phyloP scores from a whole-genome alignment of 148 eudicot species.

The Fagopyrum esculentum region DNA sequence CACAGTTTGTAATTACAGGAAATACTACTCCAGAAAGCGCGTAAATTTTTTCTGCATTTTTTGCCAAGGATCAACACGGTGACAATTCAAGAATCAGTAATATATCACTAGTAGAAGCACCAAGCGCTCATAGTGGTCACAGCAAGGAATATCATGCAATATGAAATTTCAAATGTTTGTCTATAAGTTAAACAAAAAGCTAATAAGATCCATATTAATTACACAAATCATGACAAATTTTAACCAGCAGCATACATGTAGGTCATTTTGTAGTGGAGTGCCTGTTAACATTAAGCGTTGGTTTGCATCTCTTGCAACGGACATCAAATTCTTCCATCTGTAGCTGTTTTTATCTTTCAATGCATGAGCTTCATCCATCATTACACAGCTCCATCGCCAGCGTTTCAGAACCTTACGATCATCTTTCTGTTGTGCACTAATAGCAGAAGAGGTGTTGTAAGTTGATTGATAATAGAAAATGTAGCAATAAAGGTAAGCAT shows the following conservation, averaged over 20 bases:
- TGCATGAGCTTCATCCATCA: conserved; percentile 99
- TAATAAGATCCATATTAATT: conserved; percentile 1
- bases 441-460: conserved; percentile 30
- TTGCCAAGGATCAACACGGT: background rate
- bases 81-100: background rate
- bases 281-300: conserved; percentile 98
- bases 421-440: conserved; percentile 96
- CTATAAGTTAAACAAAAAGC: background rate
- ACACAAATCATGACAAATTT: background rate
- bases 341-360: conserved; percentile 88
- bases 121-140: background rate
- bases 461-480: conserved; percentile 17
- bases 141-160: background rate
- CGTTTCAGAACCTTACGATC: conserved; percentile 80
- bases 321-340: conserved; percentile 96
- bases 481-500: conserved; percentile 7
- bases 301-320: conserved; percentile 78
- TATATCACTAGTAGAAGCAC: background rate
- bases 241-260: conserved; percentile 56
- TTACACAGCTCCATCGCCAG: conserved; percentile 92
- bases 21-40: conserved; percentile 4
- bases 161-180: background rate
- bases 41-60: background rate
- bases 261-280: conserved; percentile 93
- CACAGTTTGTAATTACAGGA: background rate